Base-by-base conservation (phyloP, 106 monocot genomes). In the Chionographis japonica region DNA sequence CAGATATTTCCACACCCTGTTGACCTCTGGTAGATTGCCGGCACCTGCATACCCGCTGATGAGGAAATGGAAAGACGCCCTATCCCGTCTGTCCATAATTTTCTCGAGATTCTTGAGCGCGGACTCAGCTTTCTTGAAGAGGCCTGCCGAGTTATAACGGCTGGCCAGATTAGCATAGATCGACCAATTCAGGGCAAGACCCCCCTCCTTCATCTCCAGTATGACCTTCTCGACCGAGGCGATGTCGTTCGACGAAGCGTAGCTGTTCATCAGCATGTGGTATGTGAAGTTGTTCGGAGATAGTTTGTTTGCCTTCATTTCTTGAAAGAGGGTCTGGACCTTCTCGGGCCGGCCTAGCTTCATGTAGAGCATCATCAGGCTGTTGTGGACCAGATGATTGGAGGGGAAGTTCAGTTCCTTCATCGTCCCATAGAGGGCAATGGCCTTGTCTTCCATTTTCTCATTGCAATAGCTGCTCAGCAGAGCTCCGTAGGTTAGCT, bases 31-130 rank as follows among this genome's bases (percentile, higher is more conserved):
- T 56, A 76, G 27, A 59, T 86, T 86, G 9, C 93, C 83, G 37
- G 73, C 58, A 8, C 81, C 65, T 13, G 93, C 85, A 77, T 81
- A 79, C 18, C 86, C 74, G 60, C 74, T 88, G 20, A 88, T 81
- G 9, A 93, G 83, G 17, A 73, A 78, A 73, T 93, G 86, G 65
- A 77, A 84, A 40, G 83, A 76, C 63, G 70, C 58, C 35, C 86
- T 43, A 8, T 84, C 74, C 20, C 49, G 63, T 3, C 13, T 69
- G 50, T 77, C 70, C n/a, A 81, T 69, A 41, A 74, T 54, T 35
- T 53, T 58, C 66, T 93, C 93, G n/a, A 88, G 77, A 57, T 73
- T 86, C 72, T 81, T 81, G 8, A 93, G 75, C 39, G 83, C 78
- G 14, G 71, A 81, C 57, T 84, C 77, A 11, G 93, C 80, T 76